Conservation (phyloP, 2,329 filamentous ascomycete species). For the Sarocladium kiliense region DNA sequence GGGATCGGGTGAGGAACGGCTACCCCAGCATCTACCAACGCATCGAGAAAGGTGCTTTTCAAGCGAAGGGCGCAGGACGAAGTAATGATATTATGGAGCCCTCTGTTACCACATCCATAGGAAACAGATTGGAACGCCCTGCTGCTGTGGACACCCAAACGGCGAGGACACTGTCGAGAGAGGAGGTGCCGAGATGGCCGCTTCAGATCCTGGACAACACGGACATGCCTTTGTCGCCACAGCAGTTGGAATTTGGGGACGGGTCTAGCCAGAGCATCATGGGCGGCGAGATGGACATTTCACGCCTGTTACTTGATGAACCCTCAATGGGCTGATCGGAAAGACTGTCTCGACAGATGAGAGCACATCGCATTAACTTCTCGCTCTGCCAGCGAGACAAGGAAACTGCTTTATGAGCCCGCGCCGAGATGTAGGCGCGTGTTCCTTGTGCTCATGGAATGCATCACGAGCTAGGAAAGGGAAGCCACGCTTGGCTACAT, state of each 20-base stretch:
- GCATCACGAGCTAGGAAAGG: not conserved
- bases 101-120: slow-evolving; percentile 43
- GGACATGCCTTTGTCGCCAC: slow-evolving; percentile 19
- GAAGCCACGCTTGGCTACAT: not conserved
- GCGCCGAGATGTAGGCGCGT: too few relatives aligned
- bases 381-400: too few relatives aligned
- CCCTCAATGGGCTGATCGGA: slow-evolving; percentile 13
- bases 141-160: not conserved
- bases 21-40: slow-evolving; percentile 53
- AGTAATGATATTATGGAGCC: slow-evolving; percentile 46
- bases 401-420: not conserved
- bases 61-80: slow-evolving; percentile 32
- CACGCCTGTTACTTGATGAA: slow-evolving; percentile 54
- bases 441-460: not conserved
- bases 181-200: slow-evolving; percentile 43
- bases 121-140: slow-evolving; percentile 30
- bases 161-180: slow-evolving; percentile 33
- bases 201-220: slow-evolving; percentile 26
- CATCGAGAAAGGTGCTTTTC: slow-evolving; percentile 50
- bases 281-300: slow-evolving; percentile 57
- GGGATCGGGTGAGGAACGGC: slow-evolving; percentile 60
- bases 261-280: slow-evolving; percentile 30
- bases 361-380: too few relatives aligned
- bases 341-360: not conserved
- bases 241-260: slow-evolving; percentile 41